A percentile compares a stretch with the other conserved stretches of the same genome.
These are phyloP conservation scores for Tubosaeta sp. DNA, from an alignment of 768 basidiomycete genomes.

Conservation along the genomic window DNA sequence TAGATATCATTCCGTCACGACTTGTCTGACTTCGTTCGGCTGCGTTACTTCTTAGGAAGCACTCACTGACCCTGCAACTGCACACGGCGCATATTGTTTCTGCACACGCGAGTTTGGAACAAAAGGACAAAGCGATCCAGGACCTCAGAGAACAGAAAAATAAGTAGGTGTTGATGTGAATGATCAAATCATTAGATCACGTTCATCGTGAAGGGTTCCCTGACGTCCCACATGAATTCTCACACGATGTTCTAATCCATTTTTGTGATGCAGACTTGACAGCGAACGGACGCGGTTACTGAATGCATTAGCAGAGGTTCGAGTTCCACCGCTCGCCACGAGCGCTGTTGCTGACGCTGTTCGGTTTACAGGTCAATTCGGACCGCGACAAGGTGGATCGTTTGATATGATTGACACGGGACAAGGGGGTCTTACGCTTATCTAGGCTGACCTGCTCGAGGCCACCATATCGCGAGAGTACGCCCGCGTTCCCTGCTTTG, in stretches of 20 bases:
- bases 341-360: conserved; percentile 9
- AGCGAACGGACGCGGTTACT: conserved; percentile 70
- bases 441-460: conserved; percentile 64
- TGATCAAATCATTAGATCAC: not conserved
- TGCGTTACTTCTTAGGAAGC: conserved; percentile 50
- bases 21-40: conserved; percentile 7
- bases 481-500: conserved; percentile 18
- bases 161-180: conserved; percentile 46
- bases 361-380: conserved; percentile 58
- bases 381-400: conserved; percentile 65
- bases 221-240: not conserved
- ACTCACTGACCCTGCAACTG: conserved; percentile 76
- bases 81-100: conserved; percentile 87
- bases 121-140: conserved; percentile 74
- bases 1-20: not conserved
- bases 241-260: conserved; percentile 13
- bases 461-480: conserved; percentile 67
- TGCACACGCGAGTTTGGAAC: conserved; percentile 73
- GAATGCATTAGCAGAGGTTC: conserved; percentile 64
- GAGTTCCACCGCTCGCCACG: conserved; percentile 16
- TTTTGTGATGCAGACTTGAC: conserved; percentile 49
- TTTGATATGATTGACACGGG: not conserved
- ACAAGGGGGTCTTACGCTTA: conserved; percentile 1
- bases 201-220: not conserved
- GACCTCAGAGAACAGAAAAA: conserved; percentile 83